Evolutionary conservation across 352 stramenopile species (phyloP), one percentile per base, ranked within the genome.

Genomic region (Pythium monospermum): DNA sequence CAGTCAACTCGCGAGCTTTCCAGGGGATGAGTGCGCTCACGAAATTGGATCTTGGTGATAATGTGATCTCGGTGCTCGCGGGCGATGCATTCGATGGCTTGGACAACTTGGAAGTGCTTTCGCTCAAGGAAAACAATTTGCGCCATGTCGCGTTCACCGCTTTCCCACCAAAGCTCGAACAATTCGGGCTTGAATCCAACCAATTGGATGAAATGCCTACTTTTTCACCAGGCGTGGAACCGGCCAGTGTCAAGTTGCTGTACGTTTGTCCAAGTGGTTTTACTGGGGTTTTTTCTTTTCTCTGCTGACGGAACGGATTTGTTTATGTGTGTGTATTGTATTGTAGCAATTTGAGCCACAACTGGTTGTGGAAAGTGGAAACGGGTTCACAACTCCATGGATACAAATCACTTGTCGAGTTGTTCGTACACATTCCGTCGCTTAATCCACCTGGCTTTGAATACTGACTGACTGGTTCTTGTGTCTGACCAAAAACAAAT

Each of bases 41-140:
- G 30, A 79, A 57, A 56, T 53, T 85, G 74, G 75, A 85, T 54
- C 57, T 87, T 47, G 80, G 72, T 35, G 74, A 87, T 63, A 87
- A 87, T 33, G 68, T 85, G 19, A 83, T 87, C 35, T 87, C 76
- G 1, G 51, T 83, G 15, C 66, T 87, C n/a, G 64, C 71, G 2
- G 30, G 54, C 31, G 51, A 82, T 27, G 71, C 76, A 2, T 85
- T 87, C 36, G 57, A 63, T 18, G 69, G 67, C 0, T 53, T 87
- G 13, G 56, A 74, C 18, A 65, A 53, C 16, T 55, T 87, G 2
- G 46, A 71, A 32, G 51, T 73, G 25, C 57, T 87, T 1, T 58
- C 64, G 1, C 53, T 87, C 16, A 66, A 63, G 32, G 32, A 51
- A 19, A 87, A 87, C 48, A 72, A 77, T 16, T 53, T 85, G 21